These are phyloP conservation scores for Debaryomycetaceae sp. DNA, from an alignment of 1,139 yeast species.

Conservation along the genomic window DNA sequence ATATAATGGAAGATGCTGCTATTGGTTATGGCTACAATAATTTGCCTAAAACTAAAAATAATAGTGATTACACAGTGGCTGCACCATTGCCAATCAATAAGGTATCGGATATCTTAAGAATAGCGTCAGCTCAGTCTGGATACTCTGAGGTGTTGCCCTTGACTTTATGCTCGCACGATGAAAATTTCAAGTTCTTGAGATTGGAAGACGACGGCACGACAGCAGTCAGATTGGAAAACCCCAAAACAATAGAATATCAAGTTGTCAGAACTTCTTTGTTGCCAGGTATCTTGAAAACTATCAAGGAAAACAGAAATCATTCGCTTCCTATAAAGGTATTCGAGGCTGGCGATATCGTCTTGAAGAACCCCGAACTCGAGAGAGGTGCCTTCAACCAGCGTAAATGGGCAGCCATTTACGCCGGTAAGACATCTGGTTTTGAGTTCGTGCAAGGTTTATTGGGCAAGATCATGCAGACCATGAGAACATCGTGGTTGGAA, in stretches of 20 bases:
- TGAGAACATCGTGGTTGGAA: slow-evolving; percentile 82
- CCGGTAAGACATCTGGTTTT: slow-evolving; percentile 93
- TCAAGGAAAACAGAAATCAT: slow-evolving; percentile 94
- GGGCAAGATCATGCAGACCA: slow-evolving; percentile 94
- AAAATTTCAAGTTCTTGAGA: slow-evolving; percentile 85
- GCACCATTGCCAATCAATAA: slow-evolving; percentile 88
- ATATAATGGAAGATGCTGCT: slow-evolving; percentile 98
- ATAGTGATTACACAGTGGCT: slow-evolving; percentile 77
- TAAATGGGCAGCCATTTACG: slow-evolving; percentile 91
- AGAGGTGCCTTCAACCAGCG: slow-evolving; percentile 91
- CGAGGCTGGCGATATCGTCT: slow-evolving; percentile 92
- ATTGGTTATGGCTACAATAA: slow-evolving; percentile 94
- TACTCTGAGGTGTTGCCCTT: slow-evolving; percentile 96
- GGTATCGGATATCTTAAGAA: slow-evolving; percentile 84
- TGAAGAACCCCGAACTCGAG: slow-evolving; percentile 76
- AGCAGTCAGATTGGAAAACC: slow-evolving; percentile 92
- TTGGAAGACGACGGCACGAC: slow-evolving; percentile 65
- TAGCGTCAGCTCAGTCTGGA: slow-evolving; percentile 91
- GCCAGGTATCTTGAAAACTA: slow-evolving; percentile 93
- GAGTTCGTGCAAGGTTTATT: slow-evolving; percentile 92
- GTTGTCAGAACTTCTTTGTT: slow-evolving; percentile 93
- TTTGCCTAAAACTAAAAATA: slow-evolving; percentile 76
- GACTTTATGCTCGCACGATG: slow-evolving; percentile 94
- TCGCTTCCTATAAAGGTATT: slow-evolving; percentile 92
- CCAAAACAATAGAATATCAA: slow-evolving; percentile 95